These are phyloP conservation scores for Metschnikowia lachancei DNA, from an alignment of 805 yeast species.

Conservation along the genomic window DNA sequence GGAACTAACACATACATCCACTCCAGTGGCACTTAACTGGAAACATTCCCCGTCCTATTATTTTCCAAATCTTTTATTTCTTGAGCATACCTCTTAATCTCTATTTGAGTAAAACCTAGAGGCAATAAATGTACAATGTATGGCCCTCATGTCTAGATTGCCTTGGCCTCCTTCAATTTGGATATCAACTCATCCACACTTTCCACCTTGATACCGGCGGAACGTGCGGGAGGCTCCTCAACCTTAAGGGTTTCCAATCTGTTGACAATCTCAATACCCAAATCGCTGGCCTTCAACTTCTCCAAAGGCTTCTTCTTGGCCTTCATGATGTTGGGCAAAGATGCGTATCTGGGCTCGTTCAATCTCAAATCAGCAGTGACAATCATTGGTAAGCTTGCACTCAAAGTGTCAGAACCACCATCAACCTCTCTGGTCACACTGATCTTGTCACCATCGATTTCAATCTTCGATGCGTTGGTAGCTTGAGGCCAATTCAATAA, in stretches of 20 bases:
- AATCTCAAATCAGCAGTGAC: constrained; percentile 91
- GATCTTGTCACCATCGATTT: constrained; percentile 52
- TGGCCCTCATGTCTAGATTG: constrained; percentile 41
- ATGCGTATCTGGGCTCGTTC: constrained; percentile 94
- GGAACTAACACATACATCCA: too few species aligned
- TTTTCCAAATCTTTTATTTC: too few species aligned
- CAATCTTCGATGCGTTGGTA: constrained; percentile 87
- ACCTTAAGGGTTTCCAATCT: constrained; percentile 70
- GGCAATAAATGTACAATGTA: constrained; percentile 1
- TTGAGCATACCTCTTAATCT: too few species aligned
- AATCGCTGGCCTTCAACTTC: constrained; percentile 57
- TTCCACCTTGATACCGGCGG: constrained; percentile 76
- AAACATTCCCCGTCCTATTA: too few species aligned
- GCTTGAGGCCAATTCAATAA: constrained; percentile 95
- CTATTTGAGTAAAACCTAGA: neutral
- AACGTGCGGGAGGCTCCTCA: constrained; percentile 81
- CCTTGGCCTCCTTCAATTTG: constrained; percentile 75
- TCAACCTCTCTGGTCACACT: constrained; percentile 89
- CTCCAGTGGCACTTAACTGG: too few species aligned
- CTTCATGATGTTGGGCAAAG: constrained; percentile 95
- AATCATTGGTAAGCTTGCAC: constrained; percentile 76
- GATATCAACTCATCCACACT: constrained; percentile 78
- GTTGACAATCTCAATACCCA: constrained; percentile 61
- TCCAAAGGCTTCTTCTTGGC: constrained; percentile 95
- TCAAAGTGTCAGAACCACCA: constrained; percentile 86